These are phyloP conservation scores for Solanum sejunctum DNA, from an alignment of 257 asterid genomes.

Conservation along the genomic window DNA sequence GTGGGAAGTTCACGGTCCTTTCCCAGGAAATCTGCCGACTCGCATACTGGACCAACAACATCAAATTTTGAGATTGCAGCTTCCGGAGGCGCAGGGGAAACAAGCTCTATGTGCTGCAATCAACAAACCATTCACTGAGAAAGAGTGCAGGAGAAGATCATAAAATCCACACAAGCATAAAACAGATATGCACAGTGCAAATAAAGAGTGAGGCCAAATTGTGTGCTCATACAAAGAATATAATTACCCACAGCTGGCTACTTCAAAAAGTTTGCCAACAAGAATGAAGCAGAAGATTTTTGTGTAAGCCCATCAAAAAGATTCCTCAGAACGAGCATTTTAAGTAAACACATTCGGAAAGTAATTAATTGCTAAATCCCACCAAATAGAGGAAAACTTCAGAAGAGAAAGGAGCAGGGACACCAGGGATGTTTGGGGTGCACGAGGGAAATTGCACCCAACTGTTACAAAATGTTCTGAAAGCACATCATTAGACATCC, in stretches of 20 bases:
- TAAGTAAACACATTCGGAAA: background rate
- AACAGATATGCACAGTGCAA: background rate
- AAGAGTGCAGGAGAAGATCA: background rate
- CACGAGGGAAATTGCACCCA: background rate
- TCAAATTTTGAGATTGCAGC: slow-evolving; percentile 61
- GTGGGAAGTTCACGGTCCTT: slow-evolving; percentile 80
- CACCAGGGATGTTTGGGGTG: background rate
- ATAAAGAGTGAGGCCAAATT: background rate
- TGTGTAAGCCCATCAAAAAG: background rate
- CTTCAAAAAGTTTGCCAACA: background rate
- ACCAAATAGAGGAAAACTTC: background rate
- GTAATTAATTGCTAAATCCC: background rate
- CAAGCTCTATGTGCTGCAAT: slow-evolving; percentile 89
- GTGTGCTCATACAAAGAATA: background rate
- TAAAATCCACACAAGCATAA: background rate
- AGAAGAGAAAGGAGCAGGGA: background rate
- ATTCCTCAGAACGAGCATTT: background rate
- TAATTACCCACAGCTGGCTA: background rate
- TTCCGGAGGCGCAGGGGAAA: slow-evolving; percentile 54
- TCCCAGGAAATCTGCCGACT: slow-evolving; percentile 96
- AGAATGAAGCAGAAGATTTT: background rate
- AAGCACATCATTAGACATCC: background rate
- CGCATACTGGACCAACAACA: slow-evolving; percentile 93
- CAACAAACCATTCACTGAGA: background rate
- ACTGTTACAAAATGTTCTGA: background rate